These are phyloP conservation scores for Penicillium diatomitis DNA, from an alignment of 495 filamentous ascomycete species.

Conservation along the genomic window DNA sequence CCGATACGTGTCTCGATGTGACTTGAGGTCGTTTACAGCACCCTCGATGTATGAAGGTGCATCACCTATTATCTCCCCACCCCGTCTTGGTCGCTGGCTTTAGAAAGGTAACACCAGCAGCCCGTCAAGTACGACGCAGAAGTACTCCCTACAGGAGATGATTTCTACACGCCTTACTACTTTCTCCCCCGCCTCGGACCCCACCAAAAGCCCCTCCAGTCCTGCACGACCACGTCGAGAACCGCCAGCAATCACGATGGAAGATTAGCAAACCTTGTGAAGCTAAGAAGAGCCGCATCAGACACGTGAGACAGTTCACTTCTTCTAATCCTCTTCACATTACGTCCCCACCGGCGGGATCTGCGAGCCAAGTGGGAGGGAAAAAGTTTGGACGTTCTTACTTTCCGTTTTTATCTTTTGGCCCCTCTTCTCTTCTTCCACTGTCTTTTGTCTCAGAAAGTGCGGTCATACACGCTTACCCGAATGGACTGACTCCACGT, in stretches of 20 bases:
- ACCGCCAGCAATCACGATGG: slow-evolving; percentile 7
- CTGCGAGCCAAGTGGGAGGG: neutral
- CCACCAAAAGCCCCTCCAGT: slow-evolving; percentile 21
- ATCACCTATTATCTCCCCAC: too few species aligned
- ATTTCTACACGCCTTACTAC: neutral
- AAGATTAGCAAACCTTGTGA: neutral
- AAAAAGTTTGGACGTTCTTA: neutral
- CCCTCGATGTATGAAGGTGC: too few species aligned
- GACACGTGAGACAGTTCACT: slow-evolving; percentile 10
- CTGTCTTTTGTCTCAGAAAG: too few species aligned
- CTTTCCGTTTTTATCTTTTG: too few species aligned
- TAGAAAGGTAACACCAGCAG: too few species aligned
- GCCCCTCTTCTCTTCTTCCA: too few species aligned
- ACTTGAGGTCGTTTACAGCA: too few species aligned
- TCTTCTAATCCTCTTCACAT: neutral
- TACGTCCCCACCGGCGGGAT: too few species aligned
- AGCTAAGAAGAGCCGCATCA: slow-evolving; percentile 18
- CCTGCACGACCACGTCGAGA: slow-evolving; percentile 22
- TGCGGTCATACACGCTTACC: slow-evolving; percentile 1
- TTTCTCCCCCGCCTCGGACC: neutral
- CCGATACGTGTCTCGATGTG: too few species aligned
- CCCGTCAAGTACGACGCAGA: too few species aligned
- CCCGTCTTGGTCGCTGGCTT: too few species aligned
- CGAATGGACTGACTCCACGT: slow-evolving; percentile 20
- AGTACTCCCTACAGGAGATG: too few species aligned